phyloP scores from a whole-genome alignment of 2,329 filamentous ascomycete species.

The Colletotrichum sp. region DNA sequence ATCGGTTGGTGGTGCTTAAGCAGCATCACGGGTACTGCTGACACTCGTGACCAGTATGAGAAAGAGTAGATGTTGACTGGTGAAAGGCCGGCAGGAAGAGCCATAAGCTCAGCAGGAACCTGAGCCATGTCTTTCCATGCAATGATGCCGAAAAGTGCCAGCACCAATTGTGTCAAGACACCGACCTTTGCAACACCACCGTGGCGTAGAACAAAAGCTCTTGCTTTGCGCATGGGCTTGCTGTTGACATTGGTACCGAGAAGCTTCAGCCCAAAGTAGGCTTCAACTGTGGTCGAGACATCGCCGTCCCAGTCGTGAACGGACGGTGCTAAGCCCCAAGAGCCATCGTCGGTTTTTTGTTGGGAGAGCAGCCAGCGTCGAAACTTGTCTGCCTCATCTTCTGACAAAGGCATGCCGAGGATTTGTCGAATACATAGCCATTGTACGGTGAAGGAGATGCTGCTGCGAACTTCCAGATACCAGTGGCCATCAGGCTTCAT shows the following conservation, averaged over 20 bases:
- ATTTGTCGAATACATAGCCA: constrained; percentile 1
- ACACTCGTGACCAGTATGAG: constrained; percentile 2
- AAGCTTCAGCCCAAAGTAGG: constrained; percentile 6
- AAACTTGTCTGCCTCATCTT: neutral
- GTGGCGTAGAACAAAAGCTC: neutral
- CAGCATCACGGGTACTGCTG: neutral
- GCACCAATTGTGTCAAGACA: neutral
- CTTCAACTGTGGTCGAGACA: constrained; percentile 1
- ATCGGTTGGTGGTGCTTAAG: neutral
- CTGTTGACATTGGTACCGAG: neutral
- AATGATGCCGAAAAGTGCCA: neutral
- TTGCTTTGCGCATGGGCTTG: neutral
- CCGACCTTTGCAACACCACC: neutral
- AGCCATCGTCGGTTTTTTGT: neutral
- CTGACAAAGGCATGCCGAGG: neutral
- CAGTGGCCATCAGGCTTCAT: constrained; percentile 5
- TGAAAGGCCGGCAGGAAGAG: neutral
- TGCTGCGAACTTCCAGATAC: neutral
- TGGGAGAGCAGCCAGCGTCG: neutral
- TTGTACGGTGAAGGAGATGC: constrained; percentile 1
- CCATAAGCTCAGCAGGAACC: neutral
- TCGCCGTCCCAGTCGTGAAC: neutral
- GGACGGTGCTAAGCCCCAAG: neutral
- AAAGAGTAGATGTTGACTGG: constrained; percentile 6
- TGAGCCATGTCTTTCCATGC: constrained; percentile 6